Base-by-base conservation (phyloP, 2,329 filamentous ascomycete genomes). In the Apiospora sp. region DNA sequence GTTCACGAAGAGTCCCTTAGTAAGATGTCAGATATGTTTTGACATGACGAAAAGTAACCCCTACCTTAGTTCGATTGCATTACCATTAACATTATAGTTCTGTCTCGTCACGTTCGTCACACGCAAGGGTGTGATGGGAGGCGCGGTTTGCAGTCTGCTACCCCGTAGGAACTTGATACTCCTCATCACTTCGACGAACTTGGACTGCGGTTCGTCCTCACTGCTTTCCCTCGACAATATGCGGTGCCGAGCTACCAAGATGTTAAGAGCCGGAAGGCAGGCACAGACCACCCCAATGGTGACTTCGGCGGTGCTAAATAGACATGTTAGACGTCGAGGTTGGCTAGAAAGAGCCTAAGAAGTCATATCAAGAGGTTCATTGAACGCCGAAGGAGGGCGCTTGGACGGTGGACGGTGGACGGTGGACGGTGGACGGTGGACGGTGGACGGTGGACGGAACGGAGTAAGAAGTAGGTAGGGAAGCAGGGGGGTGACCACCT, bases 231-330 rank as follows among this genome's bases (percentile, higher is more conserved):
- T 19, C 2, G 30, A 54, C 16, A 12, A 4, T 12, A 58, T 16
- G 24, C 49, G 68, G 27, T 46, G 54, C 8, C 71, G 54, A 4
- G 58, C 51, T 24, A 68, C 30, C 27, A 73, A 41, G 13, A 69
- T 49, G 61, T 73, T 73, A 46, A 68, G 22, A 5, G 72, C 44
- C 13, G 72, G 72, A 0, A 73, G 72, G 12, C 72, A 71, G 27
- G 72, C 68, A 16, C 72, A 73, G 64, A 73, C 71, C 2, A 73
- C n/a, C 2, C 69, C 72, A 5, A 73, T 71, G 19, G 43, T 69
- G n/a, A 70, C 54, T 43, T 72, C 71, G 48, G 68, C 68, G 19
- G 68, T 70, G 41, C 69, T 64, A 41, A 22, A n/a, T 2, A 30
- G 8, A 48, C 2, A 68, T 34, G 16, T 41, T 8, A 46, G 22